Evolutionary conservation across 495 filamentous ascomycete genomes (phyloP), one percentile per base, ranked within the genome.

Genomic region (Neurospora cerealis): DNA sequence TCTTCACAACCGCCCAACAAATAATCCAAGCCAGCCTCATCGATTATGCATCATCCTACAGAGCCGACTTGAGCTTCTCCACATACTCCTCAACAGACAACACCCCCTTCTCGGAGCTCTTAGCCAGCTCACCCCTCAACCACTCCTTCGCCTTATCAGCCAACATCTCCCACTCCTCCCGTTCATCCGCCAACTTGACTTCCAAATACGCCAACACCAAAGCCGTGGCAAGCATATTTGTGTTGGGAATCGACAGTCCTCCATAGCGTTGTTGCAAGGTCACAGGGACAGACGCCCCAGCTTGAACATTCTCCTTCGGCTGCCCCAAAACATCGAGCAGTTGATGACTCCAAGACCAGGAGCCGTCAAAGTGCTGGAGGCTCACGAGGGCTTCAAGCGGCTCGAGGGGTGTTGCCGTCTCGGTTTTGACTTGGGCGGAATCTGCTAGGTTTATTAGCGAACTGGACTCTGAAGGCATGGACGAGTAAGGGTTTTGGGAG

Each of bases 101-200:
- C 11, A 66, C 13, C 3, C 7, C 54, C 28, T n/a, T 32, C 74
- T 5, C 1, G 21, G 34, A 41, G 70, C 74, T 40, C n/a, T 46
- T 46, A 7, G 36, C 11, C 6, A 75, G 5, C 73, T 75, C 71
- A 5, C 19, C 66, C 24, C 69, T 46, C 70, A 88, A 48, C 85
- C 86, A 88, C 21, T 38, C 76, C 74, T 39, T 78, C 2, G 85
- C 87, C 79, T 88, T 89, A 34, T 84, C 83, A 7, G 80, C 86
- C 73, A 88, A 36, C 80, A 91, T 80, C 76, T 88, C 87, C 89
- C 89, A 90, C 32, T 81, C 78, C n/a, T 85, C 85, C 78, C 80
- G 78, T 69, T 83, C 77, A 6, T 72, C 79, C 0, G 5, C 72
- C 69, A 88, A 70, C 73, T 81, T 83, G 38, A 62, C 74, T 76